Conservation (phyloP, 805 yeast species). For the Yarrowia sp. region DNA sequence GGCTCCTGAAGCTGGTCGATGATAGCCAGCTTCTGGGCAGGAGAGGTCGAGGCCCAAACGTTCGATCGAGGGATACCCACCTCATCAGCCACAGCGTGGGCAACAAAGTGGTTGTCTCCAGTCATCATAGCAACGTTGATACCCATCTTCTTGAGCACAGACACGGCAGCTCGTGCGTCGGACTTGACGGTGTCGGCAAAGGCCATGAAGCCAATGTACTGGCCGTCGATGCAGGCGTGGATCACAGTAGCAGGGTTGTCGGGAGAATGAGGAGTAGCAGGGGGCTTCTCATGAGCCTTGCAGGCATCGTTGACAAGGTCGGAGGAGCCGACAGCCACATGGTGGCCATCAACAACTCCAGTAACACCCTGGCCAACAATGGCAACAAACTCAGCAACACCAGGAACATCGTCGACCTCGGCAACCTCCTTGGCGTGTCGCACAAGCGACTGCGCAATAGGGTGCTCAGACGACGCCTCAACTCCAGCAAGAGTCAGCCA, state of each 20-base stretch:
- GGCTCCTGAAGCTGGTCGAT: slow-evolving; percentile 47
- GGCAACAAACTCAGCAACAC: slow-evolving; percentile 33
- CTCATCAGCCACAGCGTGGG: slow-evolving; percentile 59
- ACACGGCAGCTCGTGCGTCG: slow-evolving; percentile 61
- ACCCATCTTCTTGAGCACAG: slow-evolving; percentile 51
- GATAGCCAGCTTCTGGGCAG: slow-evolving; percentile 69
- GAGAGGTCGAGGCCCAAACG: slow-evolving; percentile 73
- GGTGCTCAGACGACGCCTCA: slow-evolving; percentile 81
- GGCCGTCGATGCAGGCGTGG: slow-evolving; percentile 57
- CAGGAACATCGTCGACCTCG: slow-evolving; percentile 18
- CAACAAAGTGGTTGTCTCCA: slow-evolving; percentile 73
- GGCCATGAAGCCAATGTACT: slow-evolving; percentile 62
- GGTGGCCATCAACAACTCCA: slow-evolving; percentile 36
- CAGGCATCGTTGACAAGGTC: slow-evolving; percentile 26
- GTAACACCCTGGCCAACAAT: slow-evolving; percentile 40
- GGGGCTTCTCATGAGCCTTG: neutral
- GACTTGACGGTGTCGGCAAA: slow-evolving; percentile 65
- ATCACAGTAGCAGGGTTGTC: slow-evolving; percentile 45
- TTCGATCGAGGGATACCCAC: slow-evolving; percentile 64
- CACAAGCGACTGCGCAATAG: slow-evolving; percentile 72
- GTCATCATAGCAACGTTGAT: slow-evolving; percentile 80
- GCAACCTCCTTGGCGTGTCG: slow-evolving; percentile 38
- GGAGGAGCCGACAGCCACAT: slow-evolving; percentile 55
- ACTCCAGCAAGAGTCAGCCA: slow-evolving; percentile 58
- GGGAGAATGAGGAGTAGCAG: slow-evolving; percentile 1